phyloP scores from a whole-genome alignment of 768 basidiomycete genomes.

The Auriscalpium vulgare region DNA sequence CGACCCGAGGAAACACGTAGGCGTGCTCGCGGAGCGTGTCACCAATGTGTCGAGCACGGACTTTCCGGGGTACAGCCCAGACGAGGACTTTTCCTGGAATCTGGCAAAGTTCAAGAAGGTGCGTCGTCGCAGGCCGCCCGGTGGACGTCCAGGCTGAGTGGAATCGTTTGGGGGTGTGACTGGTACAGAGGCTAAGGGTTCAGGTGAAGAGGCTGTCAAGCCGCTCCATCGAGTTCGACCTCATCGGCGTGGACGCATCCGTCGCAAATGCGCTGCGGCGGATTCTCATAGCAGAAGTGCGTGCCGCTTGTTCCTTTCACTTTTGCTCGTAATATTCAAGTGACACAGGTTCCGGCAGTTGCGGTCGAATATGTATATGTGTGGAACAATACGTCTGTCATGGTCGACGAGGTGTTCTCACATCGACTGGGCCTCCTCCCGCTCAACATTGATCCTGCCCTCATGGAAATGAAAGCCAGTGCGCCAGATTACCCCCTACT shows the following conservation, averaged over 20 bases:
- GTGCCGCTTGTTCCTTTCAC: conserved; percentile 10
- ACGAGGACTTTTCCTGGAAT: conserved; percentile 82
- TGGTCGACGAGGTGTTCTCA: conserved; percentile 89
- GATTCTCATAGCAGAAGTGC: conserved; percentile 89
- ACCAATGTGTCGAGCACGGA: conserved; percentile 82
- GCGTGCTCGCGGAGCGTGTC: conserved; percentile 60
- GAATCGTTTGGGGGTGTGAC: conserved; percentile 18
- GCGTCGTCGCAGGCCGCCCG: conserved; percentile 20
- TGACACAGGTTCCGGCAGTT: conserved; percentile 73
- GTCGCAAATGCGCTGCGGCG: conserved; percentile 93
- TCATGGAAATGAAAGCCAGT: conserved; percentile 51
- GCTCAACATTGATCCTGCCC: conserved; percentile 73
- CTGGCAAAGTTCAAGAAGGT: conserved; percentile 71
- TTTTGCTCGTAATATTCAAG: too few species aligned
- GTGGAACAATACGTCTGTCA: conserved; percentile 91
- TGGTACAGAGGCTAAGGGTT: conserved; percentile 61
- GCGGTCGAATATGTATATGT: conserved; percentile 88
- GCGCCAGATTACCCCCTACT: conserved; percentile 5
- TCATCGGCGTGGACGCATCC: conserved; percentile 91
- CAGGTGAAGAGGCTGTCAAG: conserved; percentile 74
- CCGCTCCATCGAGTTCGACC: conserved; percentile 86
- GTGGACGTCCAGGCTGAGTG: not conserved
- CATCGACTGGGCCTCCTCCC: conserved; percentile 92
- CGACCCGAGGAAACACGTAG: conserved; percentile 52
- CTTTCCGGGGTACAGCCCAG: conserved; percentile 83